These are phyloP conservation scores for Solanum ossicruentum DNA, from an alignment of 257 asterid genomes.

Conservation along the genomic window DNA sequence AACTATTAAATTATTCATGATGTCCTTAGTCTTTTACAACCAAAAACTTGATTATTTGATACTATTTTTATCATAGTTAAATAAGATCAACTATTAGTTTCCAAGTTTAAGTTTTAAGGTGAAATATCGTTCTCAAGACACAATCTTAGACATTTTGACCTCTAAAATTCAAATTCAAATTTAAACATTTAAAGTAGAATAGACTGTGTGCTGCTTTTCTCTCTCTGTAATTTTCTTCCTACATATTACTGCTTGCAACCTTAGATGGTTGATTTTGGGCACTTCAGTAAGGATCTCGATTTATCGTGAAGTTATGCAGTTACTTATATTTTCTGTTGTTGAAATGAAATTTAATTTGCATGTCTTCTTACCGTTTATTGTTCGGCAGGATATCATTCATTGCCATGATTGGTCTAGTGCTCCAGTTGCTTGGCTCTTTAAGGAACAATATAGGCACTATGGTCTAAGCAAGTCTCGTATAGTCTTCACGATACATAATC, in stretches of 20 bases:
- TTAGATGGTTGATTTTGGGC: background rate
- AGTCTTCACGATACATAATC: slow-evolving; percentile 96
- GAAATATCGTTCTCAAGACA: background rate
- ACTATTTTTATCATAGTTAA: background rate
- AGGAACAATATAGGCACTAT: slow-evolving; percentile 76
- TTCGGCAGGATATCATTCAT: slow-evolving; percentile 78
- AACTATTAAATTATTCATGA: background rate
- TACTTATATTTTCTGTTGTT: background rate
- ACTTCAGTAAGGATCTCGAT: background rate
- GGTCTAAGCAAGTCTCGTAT: slow-evolving; percentile 81
- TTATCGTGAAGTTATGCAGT: background rate
- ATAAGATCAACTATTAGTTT: background rate
- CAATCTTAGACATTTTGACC: background rate
- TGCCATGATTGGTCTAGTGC: slow-evolving; percentile 99
- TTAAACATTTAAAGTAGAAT: background rate
- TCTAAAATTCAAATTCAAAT: background rate
- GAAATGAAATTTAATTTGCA: background rate
- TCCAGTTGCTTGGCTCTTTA: slow-evolving; percentile 93
- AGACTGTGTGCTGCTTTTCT: background rate
- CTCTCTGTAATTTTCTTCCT: background rate
- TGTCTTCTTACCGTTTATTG: background rate
- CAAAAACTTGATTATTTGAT: background rate
- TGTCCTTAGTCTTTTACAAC: background rate
- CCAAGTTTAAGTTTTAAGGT: background rate
- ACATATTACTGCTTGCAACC: background rate